phyloP scores from a whole-genome alignment of 1,284 basidiomycete genomes.

The Irpex rosettiformis region DNA sequence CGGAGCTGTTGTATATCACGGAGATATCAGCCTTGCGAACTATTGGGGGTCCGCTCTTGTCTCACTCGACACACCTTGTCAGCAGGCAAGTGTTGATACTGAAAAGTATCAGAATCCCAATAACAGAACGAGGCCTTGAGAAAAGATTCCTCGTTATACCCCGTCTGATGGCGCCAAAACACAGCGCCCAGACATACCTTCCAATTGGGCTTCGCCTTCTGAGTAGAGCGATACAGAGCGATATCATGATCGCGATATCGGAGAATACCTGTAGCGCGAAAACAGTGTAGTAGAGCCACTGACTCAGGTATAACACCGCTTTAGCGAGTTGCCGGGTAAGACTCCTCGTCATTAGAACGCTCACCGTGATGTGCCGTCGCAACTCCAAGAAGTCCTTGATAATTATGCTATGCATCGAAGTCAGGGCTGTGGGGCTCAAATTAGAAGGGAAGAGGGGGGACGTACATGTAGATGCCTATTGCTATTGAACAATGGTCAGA shows the following conservation, averaged over 20 bases:
- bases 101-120: conserved; percentile 1
- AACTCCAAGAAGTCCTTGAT: neutral
- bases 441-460: neutral
- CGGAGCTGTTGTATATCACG: conserved; percentile 1
- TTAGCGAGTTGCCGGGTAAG: too few species aligned
- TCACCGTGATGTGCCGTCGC: neutral
- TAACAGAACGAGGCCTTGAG: neutral
- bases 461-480: neutral
- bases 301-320: neutral
- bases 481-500: neutral
- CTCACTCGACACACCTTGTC: neutral
- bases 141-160: neutral
- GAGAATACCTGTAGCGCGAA: neutral
- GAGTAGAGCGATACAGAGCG: conserved; percentile 1
- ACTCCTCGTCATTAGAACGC: too few species aligned
- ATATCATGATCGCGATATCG: conserved; percentile 3
- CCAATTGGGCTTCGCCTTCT: neutral
- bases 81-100: conserved; percentile 4
- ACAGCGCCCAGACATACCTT: neutral
- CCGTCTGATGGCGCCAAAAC: neutral
- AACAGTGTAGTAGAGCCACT: conserved; percentile 2
- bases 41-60: too few species aligned
- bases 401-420: neutral
- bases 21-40: too few species aligned
- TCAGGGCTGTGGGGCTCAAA: neutral